Conservation (phyloP, 371 early-diverging fungal species). For the Mucor ambiguus region DNA sequence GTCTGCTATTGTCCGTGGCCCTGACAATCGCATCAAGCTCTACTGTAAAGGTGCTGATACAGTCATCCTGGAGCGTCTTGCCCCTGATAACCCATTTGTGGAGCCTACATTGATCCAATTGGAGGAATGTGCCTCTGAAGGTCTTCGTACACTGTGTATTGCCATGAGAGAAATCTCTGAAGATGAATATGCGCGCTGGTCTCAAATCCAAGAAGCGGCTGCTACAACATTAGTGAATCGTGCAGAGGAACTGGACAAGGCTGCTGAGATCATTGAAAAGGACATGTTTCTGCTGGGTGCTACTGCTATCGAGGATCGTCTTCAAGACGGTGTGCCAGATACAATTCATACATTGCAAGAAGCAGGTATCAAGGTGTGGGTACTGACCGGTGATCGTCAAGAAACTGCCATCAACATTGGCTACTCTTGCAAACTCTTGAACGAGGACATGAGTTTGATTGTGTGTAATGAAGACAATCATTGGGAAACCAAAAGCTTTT, state of each 20-base stretch:
- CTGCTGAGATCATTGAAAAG: conserved; percentile 93
- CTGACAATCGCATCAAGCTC: conserved; percentile 89
- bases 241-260: conserved; percentile 83
- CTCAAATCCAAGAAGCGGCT: conserved; percentile 82
- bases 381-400: conserved; percentile 93
- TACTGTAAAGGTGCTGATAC: conserved; percentile 99
- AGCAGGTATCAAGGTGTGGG: conserved; percentile 97
- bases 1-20: conserved; percentile 89
- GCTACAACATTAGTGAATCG: conserved; percentile 90
- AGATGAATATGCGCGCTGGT: conserved; percentile 89
- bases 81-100: conserved; percentile 75
- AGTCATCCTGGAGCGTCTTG: conserved; percentile 93
- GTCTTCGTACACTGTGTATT: conserved; percentile 92
- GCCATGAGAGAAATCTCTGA: conserved; percentile 90
- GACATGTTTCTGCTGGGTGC: conserved; percentile 92
- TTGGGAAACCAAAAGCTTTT: conserved; percentile 76
- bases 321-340: conserved; percentile 98
- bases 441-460: conserved; percentile 84
- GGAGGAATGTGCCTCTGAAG: conserved; percentile 89
- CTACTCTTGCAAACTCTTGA: conserved; percentile 85
- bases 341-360: conserved; percentile 93
- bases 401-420: conserved; percentile 96
- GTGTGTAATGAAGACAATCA: conserved; percentile 81
- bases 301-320: conserved; percentile 98
- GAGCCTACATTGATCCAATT: conserved; percentile 76